Evolutionary conservation across 192 early-diverging fungal genomes (phyloP).

Genomic region (Entophlyctis helioformis): DNA sequence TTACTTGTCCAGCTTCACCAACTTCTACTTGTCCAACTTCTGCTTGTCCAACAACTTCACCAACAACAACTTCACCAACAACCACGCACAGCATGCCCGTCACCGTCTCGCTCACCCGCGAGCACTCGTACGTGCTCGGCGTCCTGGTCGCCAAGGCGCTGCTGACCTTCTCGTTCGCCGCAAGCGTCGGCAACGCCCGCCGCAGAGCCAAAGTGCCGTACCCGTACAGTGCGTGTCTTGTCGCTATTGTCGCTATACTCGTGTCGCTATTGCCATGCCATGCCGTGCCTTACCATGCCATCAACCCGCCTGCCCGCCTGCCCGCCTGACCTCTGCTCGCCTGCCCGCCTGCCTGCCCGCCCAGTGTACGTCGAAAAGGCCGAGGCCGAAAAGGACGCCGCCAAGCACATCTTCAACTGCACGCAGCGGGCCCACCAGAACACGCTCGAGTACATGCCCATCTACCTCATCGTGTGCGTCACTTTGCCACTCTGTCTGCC

Average conservation of each 20-base stretch:
- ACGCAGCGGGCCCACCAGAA: slow-evolving; percentile 46
- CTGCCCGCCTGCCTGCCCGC: not conserved
- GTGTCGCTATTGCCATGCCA: not conserved
- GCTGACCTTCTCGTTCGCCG: slow-evolving; percentile 24
- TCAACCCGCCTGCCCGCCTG: slow-evolving; percentile 1
- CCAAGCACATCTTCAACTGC: slow-evolving; percentile 65
- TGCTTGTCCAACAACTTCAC: too few relatives aligned
- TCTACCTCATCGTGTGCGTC: slow-evolving; percentile 37
- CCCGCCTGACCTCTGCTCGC: not conserved
- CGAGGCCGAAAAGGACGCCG: slow-evolving; percentile 49
- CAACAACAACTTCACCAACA: too few relatives aligned
- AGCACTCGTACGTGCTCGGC: slow-evolving; percentile 49
- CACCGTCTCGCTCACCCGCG: slow-evolving; percentile 25
- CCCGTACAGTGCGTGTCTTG: slow-evolving; percentile 46
- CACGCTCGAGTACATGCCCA: slow-evolving; percentile 49
- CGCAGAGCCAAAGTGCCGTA: slow-evolving; percentile 51
- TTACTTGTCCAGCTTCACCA: too few relatives aligned
- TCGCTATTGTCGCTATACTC: not conserved
- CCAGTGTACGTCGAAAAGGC: slow-evolving; percentile 42
- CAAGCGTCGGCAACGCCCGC: slow-evolving; percentile 39
- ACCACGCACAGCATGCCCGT: slow-evolving; percentile 1
- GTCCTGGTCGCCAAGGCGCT: not conserved
- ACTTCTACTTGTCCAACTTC: too few relatives aligned
- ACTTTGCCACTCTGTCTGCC: too few relatives aligned
- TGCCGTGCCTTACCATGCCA: not conserved